phyloP scores from a whole-genome alignment of 1,139 yeast species.

The Scheffersomyces cryptocercus region DNA sequence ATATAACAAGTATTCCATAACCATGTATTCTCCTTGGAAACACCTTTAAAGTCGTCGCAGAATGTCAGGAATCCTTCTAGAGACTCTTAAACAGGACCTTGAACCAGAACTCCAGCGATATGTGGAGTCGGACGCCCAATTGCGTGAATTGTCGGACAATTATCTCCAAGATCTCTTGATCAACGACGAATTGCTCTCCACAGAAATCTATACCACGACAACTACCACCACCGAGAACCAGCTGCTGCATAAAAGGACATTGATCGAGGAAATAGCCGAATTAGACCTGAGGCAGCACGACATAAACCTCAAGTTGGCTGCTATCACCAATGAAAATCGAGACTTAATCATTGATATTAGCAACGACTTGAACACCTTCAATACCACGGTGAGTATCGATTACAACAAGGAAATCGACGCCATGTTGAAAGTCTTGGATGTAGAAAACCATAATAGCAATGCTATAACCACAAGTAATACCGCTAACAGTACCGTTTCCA shows the following conservation, averaged over 20 bases:
- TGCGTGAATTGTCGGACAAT: slow-evolving; percentile 14
- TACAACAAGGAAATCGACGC: slow-evolving; percentile 23
- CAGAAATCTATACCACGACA: slow-evolving; percentile 40
- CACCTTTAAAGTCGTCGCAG: not conserved
- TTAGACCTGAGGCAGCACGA: slow-evolving; percentile 36
- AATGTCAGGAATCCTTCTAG: slow-evolving; percentile 23
- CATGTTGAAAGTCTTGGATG: slow-evolving; percentile 16
- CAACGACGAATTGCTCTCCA: slow-evolving; percentile 44
- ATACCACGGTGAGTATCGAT: slow-evolving; percentile 21
- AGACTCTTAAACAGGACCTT: slow-evolving; percentile 18
- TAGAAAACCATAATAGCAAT: slow-evolving; percentile 3
- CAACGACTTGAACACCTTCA: slow-evolving; percentile 28
- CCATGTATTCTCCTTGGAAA: not conserved
- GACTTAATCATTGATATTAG: slow-evolving; percentile 44
- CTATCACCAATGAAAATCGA: slow-evolving; percentile 37
- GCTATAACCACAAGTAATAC: not conserved
- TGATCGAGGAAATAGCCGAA: slow-evolving; percentile 50
- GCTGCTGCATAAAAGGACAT: slow-evolving; percentile 21
- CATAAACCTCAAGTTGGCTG: slow-evolving; percentile 31
- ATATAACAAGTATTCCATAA: too few species aligned
- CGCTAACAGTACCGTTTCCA: slow-evolving; percentile 1
- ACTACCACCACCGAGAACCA: slow-evolving; percentile 8
- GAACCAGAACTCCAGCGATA: slow-evolving; percentile 14
- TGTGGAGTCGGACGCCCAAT: slow-evolving; percentile 11
- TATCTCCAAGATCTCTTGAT: slow-evolving; percentile 30